phyloP scores from a whole-genome alignment of 306 rosid species.

The Fagus sylvatica region DNA sequence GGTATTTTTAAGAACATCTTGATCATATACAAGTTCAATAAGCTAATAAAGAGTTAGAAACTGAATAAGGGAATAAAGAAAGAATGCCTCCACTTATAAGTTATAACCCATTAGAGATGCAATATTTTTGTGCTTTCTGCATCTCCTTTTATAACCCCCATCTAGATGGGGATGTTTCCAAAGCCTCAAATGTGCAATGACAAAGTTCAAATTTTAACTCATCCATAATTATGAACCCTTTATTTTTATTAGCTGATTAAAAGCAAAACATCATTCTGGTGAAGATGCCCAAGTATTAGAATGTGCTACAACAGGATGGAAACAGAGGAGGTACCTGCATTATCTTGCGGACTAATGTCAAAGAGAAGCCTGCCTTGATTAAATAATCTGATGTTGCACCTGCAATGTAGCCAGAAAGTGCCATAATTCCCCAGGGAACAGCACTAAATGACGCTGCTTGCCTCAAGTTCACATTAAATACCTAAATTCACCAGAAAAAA shows the following conservation, averaged over 20 bases:
- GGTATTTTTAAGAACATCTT: neutral
- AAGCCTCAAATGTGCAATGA: neutral
- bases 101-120: too few species aligned
- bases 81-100: neutral
- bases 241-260: neutral
- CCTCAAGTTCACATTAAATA: conserved; percentile 81
- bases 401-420: conserved; percentile 80
- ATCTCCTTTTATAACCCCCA: neutral
- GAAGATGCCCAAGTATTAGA: neutral
- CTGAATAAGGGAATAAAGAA: neutral
- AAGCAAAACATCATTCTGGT: neutral
- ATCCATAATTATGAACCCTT: neutral
- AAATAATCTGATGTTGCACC: conserved; percentile 73
- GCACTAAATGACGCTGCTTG: conserved; percentile 99
- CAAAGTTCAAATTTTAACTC: neutral
- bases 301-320: neutral
- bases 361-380: conserved; percentile 61
- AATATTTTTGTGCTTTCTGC: neutral
- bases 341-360: conserved; percentile 71
- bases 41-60: neutral
- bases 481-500: conserved; percentile 41
- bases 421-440: conserved; percentile 97
- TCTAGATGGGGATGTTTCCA: neutral
- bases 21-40: neutral
- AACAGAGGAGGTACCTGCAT: conserved; percentile 68